phyloP scores from a whole-genome alignment of 176 grass and related monocot species.

The sorghum (Sorghum bicolor) region Sorghum_bicolor_NCBIv3 NC_012873.2:51740501-51741000 shows the following conservation, averaged over 20 bases:
- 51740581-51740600: not conserved
- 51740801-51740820: conserved; percentile 12
- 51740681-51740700: not conserved
- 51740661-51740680: not conserved
- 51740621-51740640: not conserved
- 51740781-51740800: not conserved
- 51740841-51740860: no score
- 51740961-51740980: not conserved
- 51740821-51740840: not conserved
- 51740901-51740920: not conserved
- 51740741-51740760: not conserved
- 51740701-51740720: not conserved
- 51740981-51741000: not conserved
- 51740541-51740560: no score
- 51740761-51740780: not conserved
- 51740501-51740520: no score
- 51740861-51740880: not conserved
- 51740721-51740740: not conserved
- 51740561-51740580: not conserved
- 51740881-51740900: not conserved
- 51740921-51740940: not conserved
- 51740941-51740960: not conserved
- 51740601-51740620: not conserved
- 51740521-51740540: no score
- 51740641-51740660: not conserved